Evolutionary conservation across 768 basidiomycete genomes (phyloP), one percentile per base, ranked within the genome.

Genomic region (Hemileccinum rubropunctum): DNA sequence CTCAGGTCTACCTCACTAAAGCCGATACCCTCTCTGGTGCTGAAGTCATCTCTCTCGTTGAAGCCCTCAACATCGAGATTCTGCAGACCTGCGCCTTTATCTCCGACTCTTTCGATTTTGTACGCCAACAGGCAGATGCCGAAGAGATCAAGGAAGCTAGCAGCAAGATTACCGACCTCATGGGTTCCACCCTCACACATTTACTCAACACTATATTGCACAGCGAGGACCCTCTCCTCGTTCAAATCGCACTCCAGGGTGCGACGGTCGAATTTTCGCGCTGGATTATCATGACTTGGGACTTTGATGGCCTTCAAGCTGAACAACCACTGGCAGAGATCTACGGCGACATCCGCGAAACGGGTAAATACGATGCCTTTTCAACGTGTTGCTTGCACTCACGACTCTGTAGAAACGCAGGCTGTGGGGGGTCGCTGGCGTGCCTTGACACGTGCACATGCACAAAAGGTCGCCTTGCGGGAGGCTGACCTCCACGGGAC

Each of bases 341-440:
- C 36, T 75, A 76, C 60, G 58, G 58, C 34, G 66, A 63, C 50
- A 71, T 82, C 18, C 69, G 74, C 21, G 66, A 72, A 45, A 63
- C 72, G 56, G 79, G 79, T 78, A 45, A 46, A 66, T 44, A 8
- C 10, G n/a, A 30, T 20, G 21, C 15, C 21, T 12, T 36, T 30
- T 26, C 30, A 2, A 6, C 12, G 9, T 15, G 15, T 12, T 0
- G 18, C 41, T 15, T 11, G 30, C 35, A 0, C 54, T 61, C 10
- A 63, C 43, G 17, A 12, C 45, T 13, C 18, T 6, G 9, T 45
- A 79, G 80, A 82, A 58, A 69, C 72, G 23, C 80, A 80, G 61
- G 70, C 75, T 1, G 72, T 78, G 26, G 74, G 80, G 14, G 81
- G 79, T 42, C 70, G 76, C 23, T 83, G 81, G 81, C 73, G 81